Evolutionary conservation across 1,139 yeast genomes (phyloP).

Genomic region (Tardiomyces digboiensis): DNA sequence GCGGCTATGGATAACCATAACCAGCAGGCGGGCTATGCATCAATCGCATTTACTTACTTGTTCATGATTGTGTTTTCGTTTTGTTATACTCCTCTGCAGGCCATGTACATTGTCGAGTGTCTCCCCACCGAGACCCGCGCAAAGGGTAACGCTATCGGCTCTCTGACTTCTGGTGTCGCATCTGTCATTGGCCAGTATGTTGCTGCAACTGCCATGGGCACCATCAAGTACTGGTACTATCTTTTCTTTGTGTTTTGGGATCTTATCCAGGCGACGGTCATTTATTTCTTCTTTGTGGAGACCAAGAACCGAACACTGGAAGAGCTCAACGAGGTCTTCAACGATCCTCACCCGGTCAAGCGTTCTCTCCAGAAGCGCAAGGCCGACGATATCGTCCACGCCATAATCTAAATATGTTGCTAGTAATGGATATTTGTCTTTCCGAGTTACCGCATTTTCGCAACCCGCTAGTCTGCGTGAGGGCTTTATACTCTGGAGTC

Average conservation of each 20-base stretch:
- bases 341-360: background rate
- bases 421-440: no score
- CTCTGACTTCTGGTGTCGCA: constrained; percentile 15
- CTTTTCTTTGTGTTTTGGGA: constrained; percentile 32
- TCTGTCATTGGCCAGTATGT: constrained; percentile 37
- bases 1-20: constrained; percentile 3
- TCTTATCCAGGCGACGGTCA: constrained; percentile 5
- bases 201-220: constrained; percentile 47
- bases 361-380: constrained; percentile 1
- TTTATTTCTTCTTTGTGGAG: constrained; percentile 33
- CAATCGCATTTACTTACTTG: constrained; percentile 13
- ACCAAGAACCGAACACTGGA: constrained; percentile 32
- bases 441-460: no score
- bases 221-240: constrained; percentile 48
- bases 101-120: constrained; percentile 27
- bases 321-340: constrained; percentile 35
- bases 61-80: constrained; percentile 11
- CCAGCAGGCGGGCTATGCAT: constrained; percentile 6
- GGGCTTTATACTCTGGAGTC: no score
- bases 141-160: constrained; percentile 19
- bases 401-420: background rate
- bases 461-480: no score
- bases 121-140: constrained; percentile 28
- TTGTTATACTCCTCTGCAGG: constrained; percentile 17
- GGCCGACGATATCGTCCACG: background rate